Base-by-base conservation (phyloP, 1,139 yeast species). In the Saccharomyces hybrid region DNA sequence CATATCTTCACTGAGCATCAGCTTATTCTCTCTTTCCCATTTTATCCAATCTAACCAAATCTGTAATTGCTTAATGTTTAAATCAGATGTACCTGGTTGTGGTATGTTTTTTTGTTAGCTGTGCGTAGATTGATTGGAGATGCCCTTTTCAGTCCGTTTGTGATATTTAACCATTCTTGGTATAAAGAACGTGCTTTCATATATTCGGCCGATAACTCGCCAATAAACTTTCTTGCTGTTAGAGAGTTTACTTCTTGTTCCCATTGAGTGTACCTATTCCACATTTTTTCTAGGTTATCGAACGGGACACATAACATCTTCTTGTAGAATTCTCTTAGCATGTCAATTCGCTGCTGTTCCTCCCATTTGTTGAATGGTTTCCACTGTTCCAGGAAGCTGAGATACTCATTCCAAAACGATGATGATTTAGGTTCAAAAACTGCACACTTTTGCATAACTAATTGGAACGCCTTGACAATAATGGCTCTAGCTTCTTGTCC, bases 101-200 rank as follows among this genome's bases (percentile, higher is more conserved):
- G 61, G 77, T 78, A 72, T 53, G 59, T 75, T 64, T 61, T 64
- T 59, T 73, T 73, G 54, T 80, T 68, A 38, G 62, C 64, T 27
- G 63, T 65, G 29, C 63, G 56, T 27, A 66, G 51, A 49, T 60
- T 61, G 2, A 62, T 52, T 9, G 69, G 71, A 24, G 73, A 58
- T 54, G 70, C 65, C 41, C 77, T 69, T 48, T 71, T 72, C 16
- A 82, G 57, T 1, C 80, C 81, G 31, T 74, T 74, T 0, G 87
- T 79, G 5, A 83, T 61, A 64, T 79, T 78, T 48, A 74, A 78
- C 79, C 90, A 82, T 66, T 89, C 96, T 47, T 82, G 83, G 58
- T 82, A 81, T 74, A 88, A 78, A 0, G 95, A 81, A 61, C 97
- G 78, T 0, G 97, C 95, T 58, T 82, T 83, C 97, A 91, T 88